Evolutionary conservation across 2,329 filamentous ascomycete genomes (phyloP).

Genomic region (Coniochaeta sp.): DNA sequence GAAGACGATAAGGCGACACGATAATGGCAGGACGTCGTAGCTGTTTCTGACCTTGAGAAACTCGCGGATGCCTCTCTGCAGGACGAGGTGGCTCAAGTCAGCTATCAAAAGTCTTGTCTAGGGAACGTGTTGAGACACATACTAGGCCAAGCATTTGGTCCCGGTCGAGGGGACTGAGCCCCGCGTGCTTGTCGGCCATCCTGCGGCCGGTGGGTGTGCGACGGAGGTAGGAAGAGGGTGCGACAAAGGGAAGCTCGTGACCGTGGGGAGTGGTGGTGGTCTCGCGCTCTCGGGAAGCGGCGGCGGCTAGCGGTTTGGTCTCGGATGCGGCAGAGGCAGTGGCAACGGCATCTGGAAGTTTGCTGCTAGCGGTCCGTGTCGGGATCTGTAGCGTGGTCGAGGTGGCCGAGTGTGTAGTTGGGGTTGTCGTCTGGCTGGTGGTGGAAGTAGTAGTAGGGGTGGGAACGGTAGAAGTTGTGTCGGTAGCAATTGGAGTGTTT

Average conservation of each 20-base stretch:
- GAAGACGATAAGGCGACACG: conserved; percentile 91
- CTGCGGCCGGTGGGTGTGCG: conserved; percentile 32
- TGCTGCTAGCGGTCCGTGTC: neutral
- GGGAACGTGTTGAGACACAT: neutral
- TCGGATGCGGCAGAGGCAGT: conserved; percentile 8
- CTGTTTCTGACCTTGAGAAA: conserved; percentile 95
- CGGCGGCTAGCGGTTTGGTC: conserved; percentile 1
- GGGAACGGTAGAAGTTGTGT: neutral
- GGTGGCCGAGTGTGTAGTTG: neutral
- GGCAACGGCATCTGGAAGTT: conserved; percentile 9
- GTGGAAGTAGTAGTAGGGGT: too few species aligned
- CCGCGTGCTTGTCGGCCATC: conserved; percentile 35
- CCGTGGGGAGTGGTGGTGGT: conserved; percentile 21
- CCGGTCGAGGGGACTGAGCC: conserved; percentile 54
- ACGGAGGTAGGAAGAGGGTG: conserved; percentile 52
- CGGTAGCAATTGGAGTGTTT: neutral
- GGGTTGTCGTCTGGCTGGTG: neutral
- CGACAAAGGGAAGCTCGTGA: conserved; percentile 50
- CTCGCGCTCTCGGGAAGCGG: neutral
- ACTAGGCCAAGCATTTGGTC: conserved; percentile 76
- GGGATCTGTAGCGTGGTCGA: neutral
- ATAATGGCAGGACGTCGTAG: conserved; percentile 95
- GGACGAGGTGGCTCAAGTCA: conserved; percentile 2
- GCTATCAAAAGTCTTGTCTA: neutral
- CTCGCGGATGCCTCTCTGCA: conserved; percentile 80